phyloP scores from a whole-genome alignment of 2,329 filamentous ascomycete species.

The Verticillium zaregamsianum region DNA sequence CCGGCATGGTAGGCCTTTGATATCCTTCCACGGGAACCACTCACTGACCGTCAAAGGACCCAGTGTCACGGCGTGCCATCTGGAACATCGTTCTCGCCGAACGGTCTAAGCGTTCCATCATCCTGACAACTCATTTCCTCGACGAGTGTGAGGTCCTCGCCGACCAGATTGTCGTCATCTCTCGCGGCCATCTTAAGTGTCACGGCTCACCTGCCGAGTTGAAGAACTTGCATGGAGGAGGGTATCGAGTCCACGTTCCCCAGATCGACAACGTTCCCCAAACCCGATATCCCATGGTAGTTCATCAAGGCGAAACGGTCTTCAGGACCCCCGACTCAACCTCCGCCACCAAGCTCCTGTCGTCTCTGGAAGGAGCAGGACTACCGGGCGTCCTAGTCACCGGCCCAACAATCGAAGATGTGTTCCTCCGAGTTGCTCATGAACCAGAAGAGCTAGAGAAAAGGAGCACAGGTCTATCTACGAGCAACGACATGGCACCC shows the following conservation, averaged over 20 bases:
- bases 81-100: conserved; percentile 62
- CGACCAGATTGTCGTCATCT: conserved; percentile 67
- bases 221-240: conserved; percentile 58
- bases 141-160: conserved; percentile 70
- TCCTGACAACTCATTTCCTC: conserved; percentile 70
- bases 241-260: conserved; percentile 21
- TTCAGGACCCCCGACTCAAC: neutral
- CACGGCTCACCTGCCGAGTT: conserved; percentile 61
- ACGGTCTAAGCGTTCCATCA: conserved; percentile 60
- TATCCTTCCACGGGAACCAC: too few relatives aligned
- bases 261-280: conserved; percentile 16
- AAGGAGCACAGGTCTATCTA: conserved; percentile 1
- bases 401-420: conserved; percentile 68
- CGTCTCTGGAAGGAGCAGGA: conserved; percentile 46
- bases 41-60: conserved; percentile 38
- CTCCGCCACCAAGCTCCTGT: neutral
- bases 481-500: conserved; percentile 7
- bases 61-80: conserved; percentile 50
- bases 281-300: neutral
- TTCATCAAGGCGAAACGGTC: neutral
- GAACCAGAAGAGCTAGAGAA: conserved; percentile 46
- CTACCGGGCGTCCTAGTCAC: conserved; percentile 57
- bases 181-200: conserved; percentile 61
- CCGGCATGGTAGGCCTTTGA: conserved; percentile 43
- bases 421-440: conserved; percentile 64